Evolutionary conservation across 2,329 filamentous ascomycete species (phyloP).

Genomic region (Byssochlamys sp.): DNA sequence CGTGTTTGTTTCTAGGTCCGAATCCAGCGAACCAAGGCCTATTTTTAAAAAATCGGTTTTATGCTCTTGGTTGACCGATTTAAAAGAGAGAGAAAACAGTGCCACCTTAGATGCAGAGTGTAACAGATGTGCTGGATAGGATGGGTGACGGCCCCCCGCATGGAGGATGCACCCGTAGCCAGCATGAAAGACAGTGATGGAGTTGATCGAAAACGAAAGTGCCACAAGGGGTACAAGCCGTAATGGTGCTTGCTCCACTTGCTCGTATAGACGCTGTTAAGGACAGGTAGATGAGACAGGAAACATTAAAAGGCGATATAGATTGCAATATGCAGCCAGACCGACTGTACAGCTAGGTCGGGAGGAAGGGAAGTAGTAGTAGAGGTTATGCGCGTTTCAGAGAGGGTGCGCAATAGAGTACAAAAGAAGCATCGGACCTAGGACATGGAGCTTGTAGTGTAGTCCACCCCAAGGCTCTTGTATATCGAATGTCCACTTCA

Average conservation of each 20-base stretch:
- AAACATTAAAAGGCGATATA: slow-evolving; percentile 1
- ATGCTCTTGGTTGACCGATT: not conserved
- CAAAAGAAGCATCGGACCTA: not conserved
- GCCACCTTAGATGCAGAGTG: not conserved
- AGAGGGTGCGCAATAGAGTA: not conserved
- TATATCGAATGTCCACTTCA: not conserved
- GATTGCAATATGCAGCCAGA: slow-evolving; percentile 3
- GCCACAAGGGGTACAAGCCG: not conserved
- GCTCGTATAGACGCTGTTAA: not conserved
- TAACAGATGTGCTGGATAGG: not conserved
- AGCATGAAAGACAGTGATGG: not conserved
- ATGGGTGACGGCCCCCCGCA: not conserved
- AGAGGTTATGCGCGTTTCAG: not conserved
- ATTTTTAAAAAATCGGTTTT: not conserved
- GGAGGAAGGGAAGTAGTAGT: not conserved
- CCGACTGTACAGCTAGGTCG: slow-evolving; percentile 1
- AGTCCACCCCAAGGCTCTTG: not conserved
- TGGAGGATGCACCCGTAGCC: not conserved
- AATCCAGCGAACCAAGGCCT: not conserved
- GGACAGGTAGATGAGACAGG: not conserved
- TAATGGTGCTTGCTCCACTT: not conserved
- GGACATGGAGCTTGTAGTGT: not conserved
- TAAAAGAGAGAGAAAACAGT: not conserved
- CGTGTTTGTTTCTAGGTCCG: too few relatives aligned
- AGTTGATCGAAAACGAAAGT: not conserved